Base-by-base conservation (phyloP, 805 yeast genomes). In the Wickerhamiella allomyrinae region DNA sequence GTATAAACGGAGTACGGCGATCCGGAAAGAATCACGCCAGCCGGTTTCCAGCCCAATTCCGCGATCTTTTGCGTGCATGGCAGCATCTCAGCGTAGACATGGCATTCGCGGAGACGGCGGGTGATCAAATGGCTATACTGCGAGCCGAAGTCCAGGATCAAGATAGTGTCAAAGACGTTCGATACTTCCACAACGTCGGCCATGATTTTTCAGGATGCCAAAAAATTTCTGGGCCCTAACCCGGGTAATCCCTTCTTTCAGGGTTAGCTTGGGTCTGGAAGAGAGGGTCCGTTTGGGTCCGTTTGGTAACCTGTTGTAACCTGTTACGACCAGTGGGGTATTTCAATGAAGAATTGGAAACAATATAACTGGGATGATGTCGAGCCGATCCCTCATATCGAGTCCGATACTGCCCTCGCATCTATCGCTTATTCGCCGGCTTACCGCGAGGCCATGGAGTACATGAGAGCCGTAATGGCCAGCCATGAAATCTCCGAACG, bases 1-100 rank as follows among this genome's bases (percentile, higher is more conserved):
- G 81, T 95, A 60, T 89, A 91, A 40, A 91, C 98, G 10, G 97
- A 86, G 78, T 84, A 91, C 41, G 98, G 98, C 51, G 95, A 91
- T 49, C 98, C 98, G 37, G 96, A 86, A 49, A 91, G 69, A 58
- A 91, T 91, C 46, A 91, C 79, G 68, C 98, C 98, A 62, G 79
- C 83, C 53, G 98, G 98, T 61, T 76, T 87, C 93, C 95, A 91
- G 46, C 77, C 65, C 55, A 91, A 73, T 53, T 89, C 96, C 42
- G 79, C 61, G 59, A 91, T 89, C 70, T 91, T 91, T 68, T 93
- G 98, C 42, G 98, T 91, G 68, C 98, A 91, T 53, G 98, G 98
- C 50, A 91, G 74, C 98, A 91, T 91, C 69, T 91, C 98, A 52
- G 98, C 97, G 65, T 91, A 91, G 52, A 91, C 89, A 63, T 91